Evolutionary conservation across 139 green algal genomes (phyloP).

Genomic region (Haematococcus sp.): DNA sequence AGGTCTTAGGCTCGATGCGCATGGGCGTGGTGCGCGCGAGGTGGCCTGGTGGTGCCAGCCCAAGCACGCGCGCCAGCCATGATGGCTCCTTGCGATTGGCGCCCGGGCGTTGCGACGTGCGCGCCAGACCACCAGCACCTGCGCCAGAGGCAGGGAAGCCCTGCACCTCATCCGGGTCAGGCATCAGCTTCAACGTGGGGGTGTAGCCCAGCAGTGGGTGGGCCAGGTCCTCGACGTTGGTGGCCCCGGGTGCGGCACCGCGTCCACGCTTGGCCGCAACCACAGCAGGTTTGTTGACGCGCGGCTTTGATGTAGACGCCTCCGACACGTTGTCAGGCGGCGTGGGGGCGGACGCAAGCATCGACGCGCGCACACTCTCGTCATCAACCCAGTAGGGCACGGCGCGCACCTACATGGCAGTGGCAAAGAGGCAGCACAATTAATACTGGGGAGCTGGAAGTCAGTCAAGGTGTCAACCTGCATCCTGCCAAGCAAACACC

Average conservation of each 20-base stretch:
- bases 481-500: too few relatives aligned
- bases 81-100: not conserved
- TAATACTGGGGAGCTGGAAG: too few relatives aligned
- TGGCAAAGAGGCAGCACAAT: not conserved
- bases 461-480: too few relatives aligned
- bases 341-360: conserved; percentile 41
- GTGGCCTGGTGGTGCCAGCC: conserved; percentile 22
- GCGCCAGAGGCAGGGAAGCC: conserved; percentile 12
- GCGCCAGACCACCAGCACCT: not conserved
- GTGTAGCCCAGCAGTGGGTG: conserved; percentile 82
- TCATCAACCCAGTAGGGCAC: conserved; percentile 97
- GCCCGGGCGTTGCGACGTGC: not conserved
- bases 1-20: conserved; percentile 94
- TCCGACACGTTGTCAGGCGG: conserved; percentile 1
- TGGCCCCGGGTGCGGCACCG: not conserved
- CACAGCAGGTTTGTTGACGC: not conserved
- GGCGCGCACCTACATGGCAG: conserved; percentile 39
- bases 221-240: conserved; percentile 48
- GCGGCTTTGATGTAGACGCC: not conserved
- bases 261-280: not conserved
- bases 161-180: conserved; percentile 28
- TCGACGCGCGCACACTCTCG: conserved; percentile 51
- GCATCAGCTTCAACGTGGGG: conserved; percentile 81
- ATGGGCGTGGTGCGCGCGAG: conserved; percentile 47
- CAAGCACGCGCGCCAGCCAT: not conserved